Percentiles rank a stretch among this genome's conserved stretches.
These are phyloP conservation scores for Rubus parviflorus DNA, from an alignment of 306 rosid genomes.

Conservation along the genomic window DNA sequence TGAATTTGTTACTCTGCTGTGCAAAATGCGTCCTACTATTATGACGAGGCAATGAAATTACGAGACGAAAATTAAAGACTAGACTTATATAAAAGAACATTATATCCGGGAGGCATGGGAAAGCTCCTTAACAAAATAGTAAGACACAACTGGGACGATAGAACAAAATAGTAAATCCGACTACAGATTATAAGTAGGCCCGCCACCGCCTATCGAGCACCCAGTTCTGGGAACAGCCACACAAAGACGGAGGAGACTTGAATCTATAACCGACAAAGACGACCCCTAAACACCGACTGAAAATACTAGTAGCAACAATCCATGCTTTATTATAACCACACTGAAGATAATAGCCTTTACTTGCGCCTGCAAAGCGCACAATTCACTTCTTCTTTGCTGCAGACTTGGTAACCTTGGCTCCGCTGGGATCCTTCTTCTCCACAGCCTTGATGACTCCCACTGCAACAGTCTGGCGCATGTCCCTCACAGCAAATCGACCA, in stretches of 20 bases:
- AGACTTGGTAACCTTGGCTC: conserved; percentile 75
- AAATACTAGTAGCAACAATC: conserved; percentile 9
- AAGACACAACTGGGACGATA: not conserved
- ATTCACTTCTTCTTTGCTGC: conserved; percentile 83
- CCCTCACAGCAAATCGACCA: conserved; percentile 88
- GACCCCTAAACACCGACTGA: not conserved
- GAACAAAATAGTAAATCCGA: not conserved
- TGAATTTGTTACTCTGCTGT: no score
- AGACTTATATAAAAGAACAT: not conserved
- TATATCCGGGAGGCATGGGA: not conserved
- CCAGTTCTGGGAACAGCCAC: conserved; percentile 55
- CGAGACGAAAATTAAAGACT: no score
- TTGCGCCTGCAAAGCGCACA: conserved; percentile 27
- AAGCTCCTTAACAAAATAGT: no score
- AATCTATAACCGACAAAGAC: conserved; percentile 1
- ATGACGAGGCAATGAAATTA: not conserved
- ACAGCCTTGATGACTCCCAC: conserved; percentile 87
- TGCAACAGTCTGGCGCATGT: conserved; percentile 95
- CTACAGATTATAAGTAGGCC: not conserved
- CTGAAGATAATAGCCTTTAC: not conserved
- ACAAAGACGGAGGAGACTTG: conserved; percentile 39
- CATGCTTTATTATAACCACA: conserved; percentile 29
- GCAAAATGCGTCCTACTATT: no score
- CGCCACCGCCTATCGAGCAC: conserved; percentile 69
- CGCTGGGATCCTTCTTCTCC: conserved; percentile 83